Base-by-base conservation (phyloP, 306 rosid species). In the Luffa acutangula region DNA sequence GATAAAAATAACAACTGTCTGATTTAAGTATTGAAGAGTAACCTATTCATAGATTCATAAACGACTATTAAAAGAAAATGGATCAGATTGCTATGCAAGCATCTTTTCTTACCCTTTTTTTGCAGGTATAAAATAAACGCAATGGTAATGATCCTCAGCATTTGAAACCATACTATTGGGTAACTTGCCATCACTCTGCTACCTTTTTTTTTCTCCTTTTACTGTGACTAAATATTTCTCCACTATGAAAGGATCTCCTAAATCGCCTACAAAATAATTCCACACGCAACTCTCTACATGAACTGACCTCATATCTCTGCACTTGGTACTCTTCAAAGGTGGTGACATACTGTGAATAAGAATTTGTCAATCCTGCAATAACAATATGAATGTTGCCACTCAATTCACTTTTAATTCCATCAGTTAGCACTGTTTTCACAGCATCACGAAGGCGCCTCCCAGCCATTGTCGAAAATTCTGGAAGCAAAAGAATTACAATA, bases 381-480 rank as follows among this genome's bases (percentile, higher is more conserved):
- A 94, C 95, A 80, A 94, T 85, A 46, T 89, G 92, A 83, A 86
- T 54, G 52, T 85, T 80, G 60, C 78, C 76, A 58, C 79, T 81
- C 58, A 86, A 87, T 33, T 82, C 89, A 62, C 85, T 86, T 63
- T 60, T 74, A 67, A 64, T 60, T 39, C 80, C 80, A 66, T 70
- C 77, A 25, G 84, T 84, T 42, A 94, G 89, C 77, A 83, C 89
- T 0, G 84, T 79, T 88, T 80, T 91, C 83, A 94, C 97, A 60
- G 96, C 93, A 85, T 94, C 92, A 17, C 96, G 96, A 43, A 94
- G 96, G 48, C 90, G 96, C 87, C 97, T 88, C 42, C 98, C 97
- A 67, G 98, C 98, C 98, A 94, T 94, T 76, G 97, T 90, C 15
- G 98, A 85, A 84, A 94, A 89, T 80, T 94, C 98, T 94, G 88